Conservation (phyloP, 192 early-diverging fungal genomes). For the Coemansia sp. region DNA sequence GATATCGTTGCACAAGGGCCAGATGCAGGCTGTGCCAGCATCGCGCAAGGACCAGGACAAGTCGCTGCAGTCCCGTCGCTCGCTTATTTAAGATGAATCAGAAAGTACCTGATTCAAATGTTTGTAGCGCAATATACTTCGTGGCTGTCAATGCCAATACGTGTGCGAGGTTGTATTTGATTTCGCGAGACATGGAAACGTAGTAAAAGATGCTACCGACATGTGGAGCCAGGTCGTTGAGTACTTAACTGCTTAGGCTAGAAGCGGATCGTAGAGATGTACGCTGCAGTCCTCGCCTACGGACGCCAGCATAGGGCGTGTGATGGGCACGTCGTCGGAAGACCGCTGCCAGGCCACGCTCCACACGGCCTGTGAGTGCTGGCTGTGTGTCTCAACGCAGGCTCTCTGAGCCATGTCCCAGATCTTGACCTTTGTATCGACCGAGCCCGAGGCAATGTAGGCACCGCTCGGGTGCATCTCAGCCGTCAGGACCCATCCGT, state of each 20-base stretch:
- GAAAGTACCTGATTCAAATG: neutral
- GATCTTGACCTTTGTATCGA: conserved; percentile 55
- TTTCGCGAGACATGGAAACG: neutral
- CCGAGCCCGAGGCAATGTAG: conserved; percentile 52
- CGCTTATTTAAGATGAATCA: conserved; percentile 2
- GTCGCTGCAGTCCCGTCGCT: conserved; percentile 10
- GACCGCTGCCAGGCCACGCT: conserved; percentile 49
- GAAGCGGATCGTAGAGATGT: conserved; percentile 45
- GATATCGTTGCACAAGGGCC: conserved; percentile 37
- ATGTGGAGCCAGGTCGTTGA: neutral
- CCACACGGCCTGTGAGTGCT: conserved; percentile 50
- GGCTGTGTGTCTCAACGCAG: conserved; percentile 44
- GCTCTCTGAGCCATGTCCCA: conserved; percentile 51
- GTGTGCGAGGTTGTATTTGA: neutral
- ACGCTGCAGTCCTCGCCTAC: conserved; percentile 49
- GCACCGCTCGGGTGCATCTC: conserved; percentile 43
- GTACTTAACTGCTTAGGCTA: conserved; percentile 23
- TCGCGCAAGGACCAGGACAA: conserved; percentile 10
- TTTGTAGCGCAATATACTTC: neutral
- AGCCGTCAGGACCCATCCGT: conserved; percentile 51
- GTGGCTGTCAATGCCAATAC: neutral
- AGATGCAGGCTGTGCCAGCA: neutral
- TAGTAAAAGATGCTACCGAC: neutral
- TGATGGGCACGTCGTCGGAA: conserved; percentile 27
- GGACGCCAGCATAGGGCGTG: conserved; percentile 49